Conservation (phyloP, 805 yeast species). For the Ogataea zsoltii region DNA sequence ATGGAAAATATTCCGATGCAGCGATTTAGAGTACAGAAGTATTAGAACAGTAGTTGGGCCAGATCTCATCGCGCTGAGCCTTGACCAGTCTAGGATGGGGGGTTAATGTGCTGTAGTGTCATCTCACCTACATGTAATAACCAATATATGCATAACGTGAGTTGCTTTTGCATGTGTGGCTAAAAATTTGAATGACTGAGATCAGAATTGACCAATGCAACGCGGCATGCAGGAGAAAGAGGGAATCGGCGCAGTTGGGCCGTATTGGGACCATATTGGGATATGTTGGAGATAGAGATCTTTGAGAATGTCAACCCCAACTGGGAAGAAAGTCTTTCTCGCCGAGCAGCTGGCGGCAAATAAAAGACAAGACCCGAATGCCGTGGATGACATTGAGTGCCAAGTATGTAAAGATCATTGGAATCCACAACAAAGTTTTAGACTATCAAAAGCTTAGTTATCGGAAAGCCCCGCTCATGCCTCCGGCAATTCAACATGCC, state of each 20-base stretch:
- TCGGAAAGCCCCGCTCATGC: no score
- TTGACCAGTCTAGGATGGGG: neutral
- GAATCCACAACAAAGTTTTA: no score
- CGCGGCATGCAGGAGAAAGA: constrained; percentile 2
- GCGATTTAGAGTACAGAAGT: neutral
- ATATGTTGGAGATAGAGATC: neutral
- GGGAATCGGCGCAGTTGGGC: neutral
- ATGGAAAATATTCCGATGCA: neutral
- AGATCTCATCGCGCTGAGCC: neutral
- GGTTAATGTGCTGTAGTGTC: neutral
- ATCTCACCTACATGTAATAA: no score
- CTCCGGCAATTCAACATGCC: no score
- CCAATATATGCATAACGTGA: no score
- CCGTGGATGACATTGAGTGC: no score
- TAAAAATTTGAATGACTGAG: neutral
- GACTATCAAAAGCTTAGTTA: neutral
- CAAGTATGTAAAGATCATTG: no score
- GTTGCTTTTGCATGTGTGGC: neutral
- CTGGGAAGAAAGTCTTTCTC: neutral
- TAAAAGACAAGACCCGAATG: no score
- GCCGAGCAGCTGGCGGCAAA: neutral
- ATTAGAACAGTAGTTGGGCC: neutral
- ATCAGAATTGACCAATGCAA: neutral
- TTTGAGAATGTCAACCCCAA: neutral
- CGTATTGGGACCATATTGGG: no score